Conservation (phyloP, 495 filamentous ascomycete genomes). For the Hypoxylon fragiforme region DNA sequence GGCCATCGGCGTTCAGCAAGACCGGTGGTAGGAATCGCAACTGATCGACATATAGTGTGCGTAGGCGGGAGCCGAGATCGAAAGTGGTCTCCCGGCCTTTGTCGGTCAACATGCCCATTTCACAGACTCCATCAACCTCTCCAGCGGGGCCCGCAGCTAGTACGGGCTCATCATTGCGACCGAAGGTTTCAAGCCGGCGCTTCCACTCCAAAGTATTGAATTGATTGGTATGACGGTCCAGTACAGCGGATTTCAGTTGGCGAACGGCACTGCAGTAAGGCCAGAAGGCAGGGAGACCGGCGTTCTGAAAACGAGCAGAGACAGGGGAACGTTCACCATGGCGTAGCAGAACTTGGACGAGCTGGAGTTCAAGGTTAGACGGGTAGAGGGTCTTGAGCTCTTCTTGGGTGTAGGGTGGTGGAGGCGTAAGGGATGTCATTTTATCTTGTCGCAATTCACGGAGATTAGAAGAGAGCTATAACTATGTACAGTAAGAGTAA, state of each 20-base stretch:
- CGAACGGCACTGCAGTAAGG: conserved; percentile 83
- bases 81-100: conserved; percentile 82
- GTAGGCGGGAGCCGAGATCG: conserved; percentile 74
- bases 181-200: conserved; percentile 80
- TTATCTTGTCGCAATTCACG: too few relatives aligned
- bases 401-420: conserved; percentile 74
- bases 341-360: conserved; percentile 88
- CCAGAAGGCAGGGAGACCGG: conserved; percentile 85
- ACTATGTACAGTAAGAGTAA: too few relatives aligned
- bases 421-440: conserved; percentile 80
- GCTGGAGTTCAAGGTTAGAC: conserved; percentile 71
- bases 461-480: too few relatives aligned
- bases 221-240: conserved; percentile 47
- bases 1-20: conserved; percentile 63
- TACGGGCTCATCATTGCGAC: conserved; percentile 67
- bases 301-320: conserved; percentile 81
- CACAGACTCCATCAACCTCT: conserved; percentile 76
- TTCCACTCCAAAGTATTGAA: conserved; percentile 77
- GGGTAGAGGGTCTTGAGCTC: conserved; percentile 88
- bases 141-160: conserved; percentile 66
- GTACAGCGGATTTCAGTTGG: conserved; percentile 70
- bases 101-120: conserved; percentile 88
- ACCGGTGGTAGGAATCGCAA: conserved; percentile 78
- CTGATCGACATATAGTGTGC: conserved; percentile 86
- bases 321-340: conserved; percentile 92